phyloP scores from a whole-genome alignment of 805 yeast genomes.

The Candida corydali region DNA sequence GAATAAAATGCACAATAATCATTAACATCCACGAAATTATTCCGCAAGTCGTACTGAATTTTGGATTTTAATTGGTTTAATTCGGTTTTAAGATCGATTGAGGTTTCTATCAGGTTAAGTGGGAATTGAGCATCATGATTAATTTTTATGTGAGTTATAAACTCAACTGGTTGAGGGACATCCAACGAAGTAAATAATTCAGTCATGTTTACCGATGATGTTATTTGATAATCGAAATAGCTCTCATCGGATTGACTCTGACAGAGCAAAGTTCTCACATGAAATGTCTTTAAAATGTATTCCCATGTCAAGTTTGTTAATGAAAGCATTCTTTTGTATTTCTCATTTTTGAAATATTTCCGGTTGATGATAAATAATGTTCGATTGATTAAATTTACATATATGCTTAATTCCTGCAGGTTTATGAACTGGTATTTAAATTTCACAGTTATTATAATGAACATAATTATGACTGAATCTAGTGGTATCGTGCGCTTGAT shows the following conservation, averaged over 20 bases:
- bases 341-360: conserved; percentile 44
- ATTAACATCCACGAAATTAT: conserved; percentile 41
- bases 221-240: conserved; percentile 38
- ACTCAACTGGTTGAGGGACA: conserved; percentile 35
- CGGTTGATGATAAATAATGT: conserved; percentile 39
- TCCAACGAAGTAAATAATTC: conserved; percentile 40
- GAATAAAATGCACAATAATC: conserved; percentile 43
- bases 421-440: conserved; percentile 41
- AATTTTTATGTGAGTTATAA: neutral
- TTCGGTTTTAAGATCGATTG: conserved; percentile 20
- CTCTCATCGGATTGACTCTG: conserved; percentile 14
- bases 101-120: neutral
- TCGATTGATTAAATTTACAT: conserved; percentile 38
- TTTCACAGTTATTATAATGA: conserved; percentile 51
- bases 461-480: conserved; percentile 51
- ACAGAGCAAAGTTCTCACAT: conserved; percentile 25
- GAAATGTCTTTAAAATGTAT: conserved; percentile 33
- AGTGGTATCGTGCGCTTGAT: conserved; percentile 57
- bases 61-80: conserved; percentile 32
- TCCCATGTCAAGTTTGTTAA: conserved; percentile 42
- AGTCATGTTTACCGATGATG: conserved; percentile 35
- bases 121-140: conserved; percentile 2
- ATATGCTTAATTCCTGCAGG: conserved; percentile 31
- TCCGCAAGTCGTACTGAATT: conserved; percentile 36
- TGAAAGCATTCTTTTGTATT: conserved; percentile 42